Conservation (phyloP, 2,329 filamentous ascomycete genomes). For the Rachicladosporium sp. region DNA sequence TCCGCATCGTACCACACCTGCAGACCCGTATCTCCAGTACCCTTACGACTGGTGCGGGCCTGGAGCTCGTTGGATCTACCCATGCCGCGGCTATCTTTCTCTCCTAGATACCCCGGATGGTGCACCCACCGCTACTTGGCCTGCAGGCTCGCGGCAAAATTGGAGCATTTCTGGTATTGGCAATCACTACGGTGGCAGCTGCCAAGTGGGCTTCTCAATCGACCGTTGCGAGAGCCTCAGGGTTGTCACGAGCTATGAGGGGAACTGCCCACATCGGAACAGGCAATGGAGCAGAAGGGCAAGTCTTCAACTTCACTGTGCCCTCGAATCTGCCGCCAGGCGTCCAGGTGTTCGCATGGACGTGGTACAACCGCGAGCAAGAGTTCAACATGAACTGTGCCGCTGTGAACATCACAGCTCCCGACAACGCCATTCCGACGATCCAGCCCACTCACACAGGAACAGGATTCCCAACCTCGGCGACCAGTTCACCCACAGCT, state of each 20-base stretch:
- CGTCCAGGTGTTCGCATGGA: slow-evolving; percentile 29
- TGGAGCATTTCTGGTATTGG: slow-evolving; percentile 27
- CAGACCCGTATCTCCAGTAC: slow-evolving; percentile 29
- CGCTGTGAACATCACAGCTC: too few species aligned
- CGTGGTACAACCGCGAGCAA: slow-evolving; percentile 37
- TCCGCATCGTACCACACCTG: slow-evolving; percentile 25
- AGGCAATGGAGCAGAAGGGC: slow-evolving; percentile 26
- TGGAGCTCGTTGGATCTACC: slow-evolving; percentile 18
- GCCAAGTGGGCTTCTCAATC: slow-evolving; percentile 32
- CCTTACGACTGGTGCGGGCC: slow-evolving; percentile 35
- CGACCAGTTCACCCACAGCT: too few species aligned
- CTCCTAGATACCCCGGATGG: slow-evolving; percentile 33
- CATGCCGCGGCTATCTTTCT: slow-evolving; percentile 33
- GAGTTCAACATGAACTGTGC: slow-evolving; percentile 35
- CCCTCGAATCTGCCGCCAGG: slow-evolving; percentile 31
- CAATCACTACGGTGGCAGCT: slow-evolving; percentile 36
- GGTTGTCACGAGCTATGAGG: slow-evolving; percentile 34
- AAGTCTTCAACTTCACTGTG: slow-evolving; percentile 34
- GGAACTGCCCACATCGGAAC: slow-evolving; percentile 35
- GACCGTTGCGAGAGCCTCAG: slow-evolving; percentile 34
- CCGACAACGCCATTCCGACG: too few species aligned
- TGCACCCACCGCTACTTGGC: slow-evolving; percentile 31
- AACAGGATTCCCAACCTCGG: too few species aligned
- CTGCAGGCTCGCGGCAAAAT: slow-evolving; percentile 29
- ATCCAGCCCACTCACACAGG: too few species aligned